Conservation (phyloP, 1,284 basidiomycete genomes). For the Cerrena zonata region DNA sequence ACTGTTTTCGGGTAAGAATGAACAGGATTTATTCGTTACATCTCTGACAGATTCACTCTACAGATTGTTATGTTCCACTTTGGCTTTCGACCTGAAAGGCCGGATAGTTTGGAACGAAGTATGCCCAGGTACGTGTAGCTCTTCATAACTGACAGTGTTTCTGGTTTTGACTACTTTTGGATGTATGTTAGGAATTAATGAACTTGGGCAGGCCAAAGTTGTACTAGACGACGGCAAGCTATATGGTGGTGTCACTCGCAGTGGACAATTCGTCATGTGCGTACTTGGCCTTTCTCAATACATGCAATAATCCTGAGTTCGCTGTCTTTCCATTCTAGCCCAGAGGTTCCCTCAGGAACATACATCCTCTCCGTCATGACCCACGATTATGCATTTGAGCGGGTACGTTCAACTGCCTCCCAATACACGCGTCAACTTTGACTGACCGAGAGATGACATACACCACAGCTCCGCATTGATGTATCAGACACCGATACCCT, state of each 20-base stretch:
- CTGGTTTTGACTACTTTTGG: background rate
- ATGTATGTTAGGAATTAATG: slow-evolving; percentile 26
- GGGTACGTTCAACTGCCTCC: slow-evolving; percentile 36
- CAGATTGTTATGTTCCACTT: slow-evolving; percentile 27
- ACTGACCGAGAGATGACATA: background rate
- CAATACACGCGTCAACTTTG: slow-evolving; percentile 1
- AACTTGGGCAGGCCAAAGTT: slow-evolving; percentile 54
- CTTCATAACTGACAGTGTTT: background rate
- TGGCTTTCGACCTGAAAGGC: slow-evolving; percentile 52
- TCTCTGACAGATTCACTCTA: background rate
- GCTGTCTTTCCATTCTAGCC: slow-evolving; percentile 34
- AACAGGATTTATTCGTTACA: background rate
- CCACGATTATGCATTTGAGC: slow-evolving; percentile 64
- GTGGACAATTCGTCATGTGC: slow-evolving; percentile 65
- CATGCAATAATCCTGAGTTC: slow-evolving; percentile 10
- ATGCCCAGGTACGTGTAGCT: slow-evolving; percentile 46
- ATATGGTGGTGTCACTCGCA: slow-evolving; percentile 45
- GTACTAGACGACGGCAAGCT: slow-evolving; percentile 54
- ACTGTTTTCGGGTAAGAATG: slow-evolving; percentile 20
- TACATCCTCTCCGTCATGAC: slow-evolving; percentile 63
- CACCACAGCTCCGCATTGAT: slow-evolving; percentile 56
- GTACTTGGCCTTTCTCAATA: slow-evolving; percentile 16
- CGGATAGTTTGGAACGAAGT: slow-evolving; percentile 59
- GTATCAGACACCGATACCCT: slow-evolving; percentile 38
- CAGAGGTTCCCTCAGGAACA: slow-evolving; percentile 56